Conservation (phyloP, 2,329 filamentous ascomycete genomes). For the Aureobasidium melanogenum region DNA sequence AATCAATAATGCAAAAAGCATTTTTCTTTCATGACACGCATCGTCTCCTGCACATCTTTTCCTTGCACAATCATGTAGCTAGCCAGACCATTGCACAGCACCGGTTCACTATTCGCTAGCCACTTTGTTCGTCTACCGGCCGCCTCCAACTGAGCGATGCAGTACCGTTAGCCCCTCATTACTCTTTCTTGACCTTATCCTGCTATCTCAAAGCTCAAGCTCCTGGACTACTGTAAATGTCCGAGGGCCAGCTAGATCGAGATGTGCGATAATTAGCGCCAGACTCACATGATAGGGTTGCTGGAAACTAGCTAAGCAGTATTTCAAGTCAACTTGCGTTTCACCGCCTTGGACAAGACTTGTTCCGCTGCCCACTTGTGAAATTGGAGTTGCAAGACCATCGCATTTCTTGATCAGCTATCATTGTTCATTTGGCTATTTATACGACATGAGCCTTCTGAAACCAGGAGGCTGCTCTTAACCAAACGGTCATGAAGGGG, state of each 20-base stretch:
- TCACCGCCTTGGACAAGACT: constrained; percentile 9
- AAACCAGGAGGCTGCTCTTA: constrained; percentile 1
- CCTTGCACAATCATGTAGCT: not conserved
- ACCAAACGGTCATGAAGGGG: constrained; percentile 1
- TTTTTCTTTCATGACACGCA: not conserved
- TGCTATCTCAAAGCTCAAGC: not conserved
- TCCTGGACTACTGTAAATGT: not conserved
- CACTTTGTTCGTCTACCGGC: constrained; percentile 2
- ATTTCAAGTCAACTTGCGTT: not conserved
- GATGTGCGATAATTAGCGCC: not conserved
- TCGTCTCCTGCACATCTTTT: not conserved
- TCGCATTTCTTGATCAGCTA: not conserved
- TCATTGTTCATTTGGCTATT: not conserved
- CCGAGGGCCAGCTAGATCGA: not conserved
- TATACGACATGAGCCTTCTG: not conserved
- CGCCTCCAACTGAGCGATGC: not conserved
- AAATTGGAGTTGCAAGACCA: constrained; percentile 6
- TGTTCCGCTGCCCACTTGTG: not conserved
- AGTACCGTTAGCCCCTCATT: constrained; percentile 7
- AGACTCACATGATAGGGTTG: not conserved
- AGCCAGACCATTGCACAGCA: not conserved
- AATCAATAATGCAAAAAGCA: not conserved
- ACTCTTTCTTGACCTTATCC: not conserved
- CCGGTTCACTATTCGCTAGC: constrained; percentile 3
- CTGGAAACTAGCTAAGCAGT: constrained; percentile 3